Evolutionary conservation across 169 alveolate species (phyloP).

Genomic region (Cryptosporidium tyzzeri): DNA sequence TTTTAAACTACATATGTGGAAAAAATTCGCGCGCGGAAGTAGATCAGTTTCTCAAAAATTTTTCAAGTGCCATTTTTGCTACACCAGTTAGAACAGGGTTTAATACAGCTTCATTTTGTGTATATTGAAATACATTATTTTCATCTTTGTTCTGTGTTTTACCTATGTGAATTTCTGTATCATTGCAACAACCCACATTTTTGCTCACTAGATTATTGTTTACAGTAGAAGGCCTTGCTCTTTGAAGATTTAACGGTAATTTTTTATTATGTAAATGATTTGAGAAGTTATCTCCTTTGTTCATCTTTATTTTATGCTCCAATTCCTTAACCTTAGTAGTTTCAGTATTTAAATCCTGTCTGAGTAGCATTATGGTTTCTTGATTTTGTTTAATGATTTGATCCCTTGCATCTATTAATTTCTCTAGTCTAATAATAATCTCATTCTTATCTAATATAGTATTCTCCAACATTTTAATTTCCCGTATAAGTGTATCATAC

Average conservation of each 20-base stretch:
- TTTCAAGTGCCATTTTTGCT: constrained; percentile 72
- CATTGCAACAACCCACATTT: not conserved
- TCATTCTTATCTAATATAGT: constrained; percentile 52
- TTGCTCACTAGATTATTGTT: not conserved
- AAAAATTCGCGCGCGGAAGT: not conserved
- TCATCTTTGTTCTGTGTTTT: not conserved
- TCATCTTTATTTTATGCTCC: not conserved
- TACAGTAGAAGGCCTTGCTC: constrained; percentile 42
- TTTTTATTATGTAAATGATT: not conserved
- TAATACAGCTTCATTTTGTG: not conserved
- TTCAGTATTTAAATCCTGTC: constrained; percentile 30
- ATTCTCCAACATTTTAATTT: constrained; percentile 24
- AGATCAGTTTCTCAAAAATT: constrained; percentile 7
- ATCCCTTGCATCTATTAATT: constrained; percentile 61
- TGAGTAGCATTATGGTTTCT: constrained; percentile 35
- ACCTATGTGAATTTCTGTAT: not conserved
- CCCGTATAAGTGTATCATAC: constrained; percentile 17
- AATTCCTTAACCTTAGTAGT: constrained; percentile 5
- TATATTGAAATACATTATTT: not conserved
- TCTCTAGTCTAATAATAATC: constrained; percentile 45
- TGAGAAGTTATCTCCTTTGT: not conserved
- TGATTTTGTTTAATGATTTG: constrained; percentile 49
- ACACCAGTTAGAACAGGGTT: constrained; percentile 29
- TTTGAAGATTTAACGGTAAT: not conserved
- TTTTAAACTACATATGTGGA: constrained; percentile 3